phyloP scores from a whole-genome alignment of 1,284 basidiomycete species.

The Earliella scabrosa region DNA sequence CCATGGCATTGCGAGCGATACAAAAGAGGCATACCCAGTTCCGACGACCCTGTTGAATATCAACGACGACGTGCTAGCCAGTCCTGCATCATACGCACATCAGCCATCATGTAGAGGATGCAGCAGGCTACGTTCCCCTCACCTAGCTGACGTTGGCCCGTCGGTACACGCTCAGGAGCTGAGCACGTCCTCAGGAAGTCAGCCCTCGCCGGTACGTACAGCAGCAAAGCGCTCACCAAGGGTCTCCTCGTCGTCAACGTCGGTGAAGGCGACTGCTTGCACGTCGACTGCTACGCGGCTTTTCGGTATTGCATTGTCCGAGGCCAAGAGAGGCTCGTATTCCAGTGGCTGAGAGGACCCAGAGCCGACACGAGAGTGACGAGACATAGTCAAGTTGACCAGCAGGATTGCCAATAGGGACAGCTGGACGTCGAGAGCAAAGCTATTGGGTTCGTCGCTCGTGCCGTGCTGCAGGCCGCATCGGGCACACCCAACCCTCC shows the following conservation, averaged over 20 bases:
- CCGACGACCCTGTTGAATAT: constrained; percentile 81
- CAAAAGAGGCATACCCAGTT: too few relatives aligned
- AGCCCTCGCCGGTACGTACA: background rate
- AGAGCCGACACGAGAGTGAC: background rate
- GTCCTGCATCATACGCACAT: constrained; percentile 37
- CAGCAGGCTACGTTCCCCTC: too few relatives aligned
- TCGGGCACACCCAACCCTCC: too few relatives aligned
- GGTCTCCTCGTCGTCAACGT: constrained; percentile 5
- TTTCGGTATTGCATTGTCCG: background rate
- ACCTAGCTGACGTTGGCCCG: constrained; percentile 29
- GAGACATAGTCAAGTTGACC: background rate
- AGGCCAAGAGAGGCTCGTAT: constrained; percentile 11
- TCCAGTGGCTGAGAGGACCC: constrained; percentile 13
- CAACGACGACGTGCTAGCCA: constrained; percentile 66
- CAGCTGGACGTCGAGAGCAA: too few relatives aligned
- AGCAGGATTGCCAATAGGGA: too few relatives aligned
- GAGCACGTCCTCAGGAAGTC: background rate
- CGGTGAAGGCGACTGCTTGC: background rate
- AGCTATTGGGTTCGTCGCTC: too few relatives aligned
- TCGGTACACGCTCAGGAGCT: constrained; percentile 18
- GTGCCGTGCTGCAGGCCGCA: too few relatives aligned
- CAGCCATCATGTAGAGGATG: too few relatives aligned
- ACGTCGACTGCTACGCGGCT: constrained; percentile 21
- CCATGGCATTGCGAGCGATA: too few relatives aligned
- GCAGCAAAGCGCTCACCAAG: background rate